Percentiles rank a stretch among this genome's conserved stretches.
phyloP scores from a whole-genome alignment of 768 basidiomycete genomes.

The Gyrodon lividus region DNA sequence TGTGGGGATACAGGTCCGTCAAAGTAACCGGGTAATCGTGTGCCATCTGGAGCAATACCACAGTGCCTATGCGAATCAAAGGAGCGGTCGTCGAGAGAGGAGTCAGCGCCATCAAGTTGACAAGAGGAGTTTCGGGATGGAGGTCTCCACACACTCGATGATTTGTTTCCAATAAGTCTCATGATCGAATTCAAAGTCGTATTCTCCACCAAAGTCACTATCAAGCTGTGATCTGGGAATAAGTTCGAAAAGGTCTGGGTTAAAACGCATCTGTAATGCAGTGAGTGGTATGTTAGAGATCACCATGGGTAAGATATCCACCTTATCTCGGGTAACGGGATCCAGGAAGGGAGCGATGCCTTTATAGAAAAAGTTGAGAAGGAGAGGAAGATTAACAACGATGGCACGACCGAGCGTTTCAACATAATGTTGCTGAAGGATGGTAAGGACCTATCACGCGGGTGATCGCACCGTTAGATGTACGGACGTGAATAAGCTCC shows the following conservation, averaged over 20 bases:
- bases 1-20: constrained; percentile 19
- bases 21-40: constrained; percentile 37
- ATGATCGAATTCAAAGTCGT: constrained; percentile 71
- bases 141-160: constrained; percentile 48
- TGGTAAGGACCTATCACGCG: constrained; percentile 56
- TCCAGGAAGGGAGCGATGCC: constrained; percentile 86
- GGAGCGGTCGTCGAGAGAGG: background rate
- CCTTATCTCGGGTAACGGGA: constrained; percentile 87
- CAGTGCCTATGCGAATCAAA: constrained; percentile 43
- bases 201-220: constrained; percentile 78
- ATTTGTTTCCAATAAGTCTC: constrained; percentile 79
- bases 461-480: background rate
- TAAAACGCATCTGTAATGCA: constrained; percentile 73
- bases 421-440: constrained; percentile 86
- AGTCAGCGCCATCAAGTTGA: background rate
- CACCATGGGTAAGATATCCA: constrained; percentile 18
- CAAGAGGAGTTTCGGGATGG: background rate
- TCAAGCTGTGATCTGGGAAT: constrained; percentile 76
- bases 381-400: constrained; percentile 75
- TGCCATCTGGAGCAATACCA: constrained; percentile 55
- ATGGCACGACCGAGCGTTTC: constrained; percentile 85
- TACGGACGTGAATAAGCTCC: background rate
- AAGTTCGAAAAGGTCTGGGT: constrained; percentile 76
- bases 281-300: background rate
- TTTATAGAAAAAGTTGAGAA: constrained; percentile 77